These are phyloP conservation scores for Hymenoscyphus scutula DNA, from an alignment of 2,329 filamentous ascomycete species.

Conservation along the genomic window DNA sequence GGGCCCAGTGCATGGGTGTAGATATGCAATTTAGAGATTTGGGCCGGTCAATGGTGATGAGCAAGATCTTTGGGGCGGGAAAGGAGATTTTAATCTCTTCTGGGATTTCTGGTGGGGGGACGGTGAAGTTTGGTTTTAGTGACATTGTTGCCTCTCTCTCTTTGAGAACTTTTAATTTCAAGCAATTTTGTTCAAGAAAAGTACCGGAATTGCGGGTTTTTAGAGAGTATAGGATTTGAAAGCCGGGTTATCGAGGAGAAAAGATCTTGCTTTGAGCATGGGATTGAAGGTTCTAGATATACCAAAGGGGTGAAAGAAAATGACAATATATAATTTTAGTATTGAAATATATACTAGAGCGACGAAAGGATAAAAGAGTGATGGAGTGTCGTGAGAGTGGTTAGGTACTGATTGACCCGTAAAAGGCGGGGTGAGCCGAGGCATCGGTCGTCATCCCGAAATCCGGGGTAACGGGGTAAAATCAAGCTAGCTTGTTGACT, in stretches of 20 bases:
- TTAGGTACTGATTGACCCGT: neutral
- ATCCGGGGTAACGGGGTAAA: conserved; percentile 6
- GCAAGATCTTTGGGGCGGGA: conserved; percentile 53
- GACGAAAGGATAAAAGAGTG: neutral
- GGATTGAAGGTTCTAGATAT: neutral
- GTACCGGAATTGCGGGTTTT: neutral
- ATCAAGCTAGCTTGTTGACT: too few relatives aligned
- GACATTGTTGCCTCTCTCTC: conserved; percentile 13
- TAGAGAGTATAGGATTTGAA: neutral
- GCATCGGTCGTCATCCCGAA: neutral
- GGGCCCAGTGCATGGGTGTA: conserved; percentile 38
- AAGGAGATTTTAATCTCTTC: conserved; percentile 42
- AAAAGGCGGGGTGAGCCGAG: conserved; percentile 4
- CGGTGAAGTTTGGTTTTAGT: conserved; percentile 18
- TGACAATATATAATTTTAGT: too few relatives aligned
- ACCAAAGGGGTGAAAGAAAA: neutral
- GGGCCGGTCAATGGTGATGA: conserved; percentile 60
- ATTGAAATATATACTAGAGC: neutral
- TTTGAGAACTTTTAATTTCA: neutral
- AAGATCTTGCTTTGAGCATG: neutral
- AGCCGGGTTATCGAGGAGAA: neutral
- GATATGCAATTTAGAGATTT: conserved; percentile 56
- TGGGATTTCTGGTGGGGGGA: conserved; percentile 22
- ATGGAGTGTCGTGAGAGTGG: too few relatives aligned
- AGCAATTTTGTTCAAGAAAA: neutral